Percentiles rank a stretch among this genome's conserved stretches.
These are phyloP conservation scores for Boletus speciosus DNA, from an alignment of 768 basidiomycete species.

Conservation along the genomic window DNA sequence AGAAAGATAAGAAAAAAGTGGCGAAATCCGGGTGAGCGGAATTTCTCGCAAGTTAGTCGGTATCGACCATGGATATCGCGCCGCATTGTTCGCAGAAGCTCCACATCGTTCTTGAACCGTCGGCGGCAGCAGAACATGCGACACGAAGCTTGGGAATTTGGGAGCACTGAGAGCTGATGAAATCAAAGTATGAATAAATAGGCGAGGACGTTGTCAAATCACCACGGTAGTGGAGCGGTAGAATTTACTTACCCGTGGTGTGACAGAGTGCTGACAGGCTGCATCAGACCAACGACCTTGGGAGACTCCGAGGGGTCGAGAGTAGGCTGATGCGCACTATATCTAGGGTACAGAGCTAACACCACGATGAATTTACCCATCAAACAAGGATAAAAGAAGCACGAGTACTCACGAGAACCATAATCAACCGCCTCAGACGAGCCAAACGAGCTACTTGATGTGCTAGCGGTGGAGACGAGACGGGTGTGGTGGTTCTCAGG, in stretches of 20 bases:
- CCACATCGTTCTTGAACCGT: constrained; percentile 78
- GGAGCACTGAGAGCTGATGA: constrained; percentile 57
- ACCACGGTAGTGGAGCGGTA: neutral
- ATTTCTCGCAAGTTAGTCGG: constrained; percentile 42
- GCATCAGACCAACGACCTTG: constrained; percentile 57
- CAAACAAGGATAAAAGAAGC: neutral
- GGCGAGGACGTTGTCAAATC: constrained; percentile 11
- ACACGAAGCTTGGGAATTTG: constrained; percentile 83
- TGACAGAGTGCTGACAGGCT: constrained; percentile 55
- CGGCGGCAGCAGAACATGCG: constrained; percentile 66
- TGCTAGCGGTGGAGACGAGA: constrained; percentile 62
- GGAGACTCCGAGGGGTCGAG: constrained; percentile 48
- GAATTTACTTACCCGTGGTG: constrained; percentile 66
- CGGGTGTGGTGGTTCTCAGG: constrained; percentile 55
- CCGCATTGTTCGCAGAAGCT: constrained; percentile 86
- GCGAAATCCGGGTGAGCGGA: constrained; percentile 6
- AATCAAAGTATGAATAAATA: constrained; percentile 8
- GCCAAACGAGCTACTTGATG: constrained; percentile 45
- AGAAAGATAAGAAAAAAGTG: constrained; percentile 24
- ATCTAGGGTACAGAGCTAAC: constrained; percentile 51
- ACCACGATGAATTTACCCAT: neutral
- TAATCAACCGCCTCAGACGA: constrained; percentile 45
- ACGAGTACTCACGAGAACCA: constrained; percentile 44
- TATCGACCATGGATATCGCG: constrained; percentile 84
- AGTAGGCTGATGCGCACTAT: constrained; percentile 60